Evolutionary conservation across 331 rosid species (phyloP), one percentile per base, ranked within the genome.

Genomic region (Cydonia oblonga): DNA sequence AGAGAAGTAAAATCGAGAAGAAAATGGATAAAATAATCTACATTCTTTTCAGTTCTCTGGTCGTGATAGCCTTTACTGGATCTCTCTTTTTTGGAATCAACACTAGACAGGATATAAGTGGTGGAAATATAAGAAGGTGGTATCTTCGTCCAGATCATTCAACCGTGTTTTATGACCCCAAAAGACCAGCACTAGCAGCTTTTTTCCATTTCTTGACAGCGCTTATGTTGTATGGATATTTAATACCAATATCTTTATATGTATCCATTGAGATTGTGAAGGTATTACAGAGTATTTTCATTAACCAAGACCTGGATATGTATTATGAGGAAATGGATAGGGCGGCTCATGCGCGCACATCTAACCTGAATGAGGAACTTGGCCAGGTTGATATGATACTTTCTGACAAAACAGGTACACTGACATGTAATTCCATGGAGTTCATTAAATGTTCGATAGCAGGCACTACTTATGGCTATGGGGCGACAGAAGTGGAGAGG

Each of bases 361-460:
- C 97, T 71, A 91, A 91, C 78, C 78, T 91, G 80, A 91, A 89
- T 52, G 97, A 91, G 80, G 97, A 87, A 74, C 97, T 91, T 61
- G 97, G 97, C 73, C 96, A 88, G 81, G 86, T 91, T 76, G 80
- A 89, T 56, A 91, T 83, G 3, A 81, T 91, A 84, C 85, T 91
- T 81, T 85, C 92, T 11, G 97, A 91, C 73, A 91, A 91, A 80
- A 91, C 97, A 9, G 97, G 97, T 56, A 91, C 97, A 49, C 76
- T 91, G 89, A 91, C 97, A 58, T 87, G 92, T 71, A 91, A 91
- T 80, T 91, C 92, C 29, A 89, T 91, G 97, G 97, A 91, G 73
- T 91, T 91, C 71, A 83, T 91, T 68, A 88, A 91, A 80, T 85
- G 97, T 80, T 87, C 90, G 35, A 80, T 91, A 66, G 96, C 85